Percentiles rank a stretch among this genome's conserved stretches.
phyloP scores from a whole-genome alignment of 2,329 filamentous ascomycete species.

The Fusarium tuaranense region DNA sequence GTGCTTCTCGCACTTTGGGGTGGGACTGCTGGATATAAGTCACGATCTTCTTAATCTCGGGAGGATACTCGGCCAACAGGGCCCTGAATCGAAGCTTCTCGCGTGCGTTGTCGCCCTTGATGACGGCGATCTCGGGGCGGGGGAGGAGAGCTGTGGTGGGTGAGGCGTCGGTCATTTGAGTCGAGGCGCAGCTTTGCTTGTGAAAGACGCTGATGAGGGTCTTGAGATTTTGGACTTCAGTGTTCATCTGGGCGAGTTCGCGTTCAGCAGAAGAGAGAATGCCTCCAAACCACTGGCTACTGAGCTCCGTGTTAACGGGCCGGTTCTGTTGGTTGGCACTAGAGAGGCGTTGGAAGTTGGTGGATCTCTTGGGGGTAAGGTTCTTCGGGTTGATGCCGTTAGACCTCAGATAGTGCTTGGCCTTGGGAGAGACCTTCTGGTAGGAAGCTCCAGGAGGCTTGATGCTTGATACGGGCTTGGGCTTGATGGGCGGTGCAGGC shows the following conservation, averaged over 20 bases:
- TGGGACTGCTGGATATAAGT: background rate
- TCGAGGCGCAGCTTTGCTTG: background rate
- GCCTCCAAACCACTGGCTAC: slow-evolving; percentile 13
- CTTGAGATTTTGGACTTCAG: background rate
- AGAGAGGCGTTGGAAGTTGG: background rate
- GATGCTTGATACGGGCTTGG: background rate
- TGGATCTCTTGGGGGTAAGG: slow-evolving; percentile 13
- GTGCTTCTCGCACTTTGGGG: background rate
- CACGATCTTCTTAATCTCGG: background rate
- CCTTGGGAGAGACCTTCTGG: slow-evolving; percentile 26
- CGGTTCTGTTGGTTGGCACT: background rate
- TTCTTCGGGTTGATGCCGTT: background rate
- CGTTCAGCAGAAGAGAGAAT: slow-evolving; percentile 20
- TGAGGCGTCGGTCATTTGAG: background rate
- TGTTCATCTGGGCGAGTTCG: background rate
- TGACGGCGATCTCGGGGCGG: background rate
- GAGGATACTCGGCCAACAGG: background rate
- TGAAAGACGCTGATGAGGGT: slow-evolving; percentile 3
- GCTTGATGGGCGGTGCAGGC: background rate
- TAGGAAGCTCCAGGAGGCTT: slow-evolving; percentile 24
- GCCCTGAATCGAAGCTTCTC: slow-evolving; percentile 18
- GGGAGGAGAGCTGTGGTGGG: background rate
- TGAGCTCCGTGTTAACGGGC: background rate
- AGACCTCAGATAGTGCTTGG: slow-evolving; percentile 16
- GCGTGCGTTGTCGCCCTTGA: background rate